Evolutionary conservation across 73 alveolate genomes (phyloP).

Genomic region (Tetrahymena malaccensis): DNA sequence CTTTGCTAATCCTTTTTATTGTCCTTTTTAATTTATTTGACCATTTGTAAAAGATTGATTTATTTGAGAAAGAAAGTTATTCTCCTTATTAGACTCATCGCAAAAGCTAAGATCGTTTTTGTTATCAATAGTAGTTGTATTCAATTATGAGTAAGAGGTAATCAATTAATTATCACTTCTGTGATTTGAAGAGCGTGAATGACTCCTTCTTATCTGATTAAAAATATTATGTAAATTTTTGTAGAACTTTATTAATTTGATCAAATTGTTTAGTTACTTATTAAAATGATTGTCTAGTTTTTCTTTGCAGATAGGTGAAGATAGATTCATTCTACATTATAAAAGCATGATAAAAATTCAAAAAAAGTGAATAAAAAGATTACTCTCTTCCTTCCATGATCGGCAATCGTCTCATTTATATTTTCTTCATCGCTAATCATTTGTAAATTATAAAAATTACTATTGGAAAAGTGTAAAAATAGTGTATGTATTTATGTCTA

Average conservation of each 20-base stretch:
- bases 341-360: not conserved
- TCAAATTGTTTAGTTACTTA: not conserved
- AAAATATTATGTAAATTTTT: not conserved
- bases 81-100: not conserved
- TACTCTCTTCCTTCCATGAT: not conserved
- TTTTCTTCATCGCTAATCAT: not conserved
- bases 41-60: not conserved
- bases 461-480: not conserved
- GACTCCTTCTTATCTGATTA: not conserved
- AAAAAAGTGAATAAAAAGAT: not conserved
- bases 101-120: not conserved
- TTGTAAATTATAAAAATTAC: not conserved
- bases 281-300: not conserved
- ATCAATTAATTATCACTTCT: not conserved
- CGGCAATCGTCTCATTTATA: not conserved
- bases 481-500: not conserved
- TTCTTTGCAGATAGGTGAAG: not conserved
- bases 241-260: not conserved
- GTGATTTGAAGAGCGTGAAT: not conserved
- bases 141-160: not conserved
- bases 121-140: not conserved
- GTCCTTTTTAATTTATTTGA: not conserved
- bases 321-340: not conserved
- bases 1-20: not conserved
- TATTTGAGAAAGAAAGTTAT: not conserved